Percentiles rank a stretch among this genome's conserved stretches.
These are phyloP conservation scores for Debaryomyces psychrophilus DNA, from an alignment of 1,139 yeast genomes.

Conservation along the genomic window DNA sequence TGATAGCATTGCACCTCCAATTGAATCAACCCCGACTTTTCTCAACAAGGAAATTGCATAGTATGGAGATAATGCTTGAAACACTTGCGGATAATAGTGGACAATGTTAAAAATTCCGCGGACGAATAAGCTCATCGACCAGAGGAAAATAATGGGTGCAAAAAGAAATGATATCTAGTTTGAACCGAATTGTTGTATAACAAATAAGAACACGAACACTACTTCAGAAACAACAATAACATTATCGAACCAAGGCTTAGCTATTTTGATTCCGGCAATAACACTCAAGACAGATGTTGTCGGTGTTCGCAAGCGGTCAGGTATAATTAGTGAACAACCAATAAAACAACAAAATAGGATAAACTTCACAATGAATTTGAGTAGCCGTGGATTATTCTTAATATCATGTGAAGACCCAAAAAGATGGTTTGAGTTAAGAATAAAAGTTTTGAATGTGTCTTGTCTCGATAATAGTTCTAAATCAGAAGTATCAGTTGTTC, in stretches of 20 bases:
- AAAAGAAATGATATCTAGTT: slow-evolving; percentile 43
- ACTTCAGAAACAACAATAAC: slow-evolving; percentile 55
- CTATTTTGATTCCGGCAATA: slow-evolving; percentile 50
- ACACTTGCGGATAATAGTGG: slow-evolving; percentile 44
- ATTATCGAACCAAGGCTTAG: slow-evolving; percentile 38
- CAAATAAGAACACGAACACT: slow-evolving; percentile 46
- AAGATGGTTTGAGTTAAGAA: slow-evolving; percentile 8
- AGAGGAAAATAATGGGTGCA: slow-evolving; percentile 56
- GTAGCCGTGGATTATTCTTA: slow-evolving; percentile 27
- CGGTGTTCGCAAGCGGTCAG: slow-evolving; percentile 65
- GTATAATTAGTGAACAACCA: slow-evolving; percentile 58
- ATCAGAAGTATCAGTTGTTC: slow-evolving; percentile 36
- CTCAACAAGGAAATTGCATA: slow-evolving; percentile 50
- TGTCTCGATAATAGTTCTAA: slow-evolving; percentile 44
- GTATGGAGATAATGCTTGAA: slow-evolving; percentile 53
- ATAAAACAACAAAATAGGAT: slow-evolving; percentile 49
- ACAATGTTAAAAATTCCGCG: slow-evolving; percentile 52
- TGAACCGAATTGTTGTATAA: slow-evolving; percentile 52
- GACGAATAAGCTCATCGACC: slow-evolving; percentile 50
- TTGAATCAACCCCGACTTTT: slow-evolving; percentile 44
- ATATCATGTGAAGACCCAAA: slow-evolving; percentile 18
- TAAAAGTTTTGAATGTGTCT: slow-evolving; percentile 34
- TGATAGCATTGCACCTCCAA: slow-evolving; percentile 56
- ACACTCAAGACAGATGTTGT: slow-evolving; percentile 63
- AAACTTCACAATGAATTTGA: slow-evolving; percentile 32